Evolutionary conservation across 352 stramenopile genomes (phyloP).

Genomic region (Phytophthora cactorum): DNA sequence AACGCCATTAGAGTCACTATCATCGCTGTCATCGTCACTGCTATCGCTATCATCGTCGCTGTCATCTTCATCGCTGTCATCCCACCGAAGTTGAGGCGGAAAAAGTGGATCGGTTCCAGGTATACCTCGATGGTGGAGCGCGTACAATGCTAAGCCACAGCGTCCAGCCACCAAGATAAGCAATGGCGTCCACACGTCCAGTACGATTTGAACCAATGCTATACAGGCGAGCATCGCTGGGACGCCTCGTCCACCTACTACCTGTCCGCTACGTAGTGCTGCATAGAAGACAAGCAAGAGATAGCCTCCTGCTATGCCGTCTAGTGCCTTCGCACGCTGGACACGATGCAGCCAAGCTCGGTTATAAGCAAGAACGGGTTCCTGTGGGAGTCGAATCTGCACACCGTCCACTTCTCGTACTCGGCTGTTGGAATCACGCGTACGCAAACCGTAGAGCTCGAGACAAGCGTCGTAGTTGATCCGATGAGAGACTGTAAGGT

Average conservation of each 20-base stretch:
- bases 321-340: slow-evolving; percentile 64
- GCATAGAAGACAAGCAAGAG: slow-evolving; percentile 76
- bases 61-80: slow-evolving; percentile 47
- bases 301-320: slow-evolving; percentile 62
- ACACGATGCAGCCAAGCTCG: slow-evolving; percentile 63
- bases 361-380: slow-evolving; percentile 78
- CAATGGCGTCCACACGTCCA: slow-evolving; percentile 73
- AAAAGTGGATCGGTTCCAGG: slow-evolving; percentile 68
- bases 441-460: slow-evolving; percentile 50
- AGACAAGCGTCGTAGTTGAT: slow-evolving; percentile 71
- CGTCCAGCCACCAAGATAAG: slow-evolving; percentile 73
- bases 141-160: slow-evolving; percentile 55
- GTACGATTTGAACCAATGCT: slow-evolving; percentile 51
- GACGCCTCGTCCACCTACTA: slow-evolving; percentile 51
- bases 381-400: slow-evolving; percentile 34
- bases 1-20: slow-evolving; percentile 21
- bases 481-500: slow-evolving; percentile 61
- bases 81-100: slow-evolving; percentile 72
- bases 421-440: slow-evolving; percentile 29
- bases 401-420: slow-evolving; percentile 37
- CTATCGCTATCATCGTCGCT: slow-evolving; percentile 18
- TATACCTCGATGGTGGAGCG: slow-evolving; percentile 62
- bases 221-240: slow-evolving; percentile 50
- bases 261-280: slow-evolving; percentile 62
- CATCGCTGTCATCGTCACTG: slow-evolving; percentile 28